Evolutionary conservation across 2,329 filamentous ascomycete genomes (phyloP), one percentile per base, ranked within the genome.

Genomic region (Fusarium papillatum): DNA sequence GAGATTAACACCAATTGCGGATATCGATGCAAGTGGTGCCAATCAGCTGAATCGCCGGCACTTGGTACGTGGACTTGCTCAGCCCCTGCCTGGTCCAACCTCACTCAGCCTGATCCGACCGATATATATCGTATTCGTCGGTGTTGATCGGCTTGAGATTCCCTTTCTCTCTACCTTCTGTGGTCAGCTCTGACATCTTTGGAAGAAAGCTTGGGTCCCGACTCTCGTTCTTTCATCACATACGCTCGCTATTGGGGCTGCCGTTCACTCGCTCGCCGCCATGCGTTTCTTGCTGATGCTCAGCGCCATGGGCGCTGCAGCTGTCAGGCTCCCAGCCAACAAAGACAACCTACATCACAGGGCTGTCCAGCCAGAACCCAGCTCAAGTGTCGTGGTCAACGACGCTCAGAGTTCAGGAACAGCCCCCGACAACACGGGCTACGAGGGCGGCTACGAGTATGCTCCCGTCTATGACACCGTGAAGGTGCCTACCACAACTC

Each of bases 251-350:
- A 57, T 66, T 59, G 70, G 68, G 63, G 26, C 62, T 57, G 60
- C 64, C 60, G 67, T 69, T 59, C 50, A 55, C 62, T 69, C 74
- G 63, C 46, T 78, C 65, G 70, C 63, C 57, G 24, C n/a, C 59
- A 80, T 80, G 78, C 78, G 77, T 38, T 77, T 78, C 68, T 71
- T 74, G 63, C 31, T 78, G 46, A 65, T 73, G 9, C 66, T 80
- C 57, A 63, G 67, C 64, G 66, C 69, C 62, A n/a, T 78, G 31
- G 74, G 78, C 46, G 78, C 72, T 63, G 68, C 75, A 64, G 74
- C 76, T 39, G 57, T 63, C 34, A 61, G 71, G 61, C 69, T 71
- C 31, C 73, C 72, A 64, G 72, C 69, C 26, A 63, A 70, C 31
- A 69, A 74, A 22, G 60, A 29, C 7, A 29, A 62, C 29, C 39